A percentile compares a stretch with the other conserved stretches of the same genome.
Conservation (phyloP, 805 yeast species). For the Kodamaea lidongshanica region DNA sequence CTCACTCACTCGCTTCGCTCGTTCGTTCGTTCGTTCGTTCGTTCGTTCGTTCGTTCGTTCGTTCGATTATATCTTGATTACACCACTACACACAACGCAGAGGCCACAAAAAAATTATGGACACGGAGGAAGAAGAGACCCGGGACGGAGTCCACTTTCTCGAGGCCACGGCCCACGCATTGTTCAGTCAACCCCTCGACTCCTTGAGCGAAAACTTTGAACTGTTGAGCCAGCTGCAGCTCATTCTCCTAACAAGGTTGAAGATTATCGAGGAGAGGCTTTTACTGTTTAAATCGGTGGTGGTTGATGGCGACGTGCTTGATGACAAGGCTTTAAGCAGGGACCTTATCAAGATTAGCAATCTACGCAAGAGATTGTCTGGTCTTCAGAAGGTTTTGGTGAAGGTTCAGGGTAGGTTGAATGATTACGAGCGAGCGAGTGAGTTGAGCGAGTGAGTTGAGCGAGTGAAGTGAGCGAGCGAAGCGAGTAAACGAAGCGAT, state of each 20-base stretch:
- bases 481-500: too few species aligned
- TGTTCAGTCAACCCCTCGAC: slow-evolving; percentile 51
- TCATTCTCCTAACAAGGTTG: slow-evolving; percentile 45
- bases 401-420: slow-evolving; percentile 30
- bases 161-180: slow-evolving; percentile 52
- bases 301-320: slow-evolving; percentile 13
- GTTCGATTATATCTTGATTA: too few species aligned
- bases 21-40: too few species aligned
- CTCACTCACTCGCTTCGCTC: too few species aligned
- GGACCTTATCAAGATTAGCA: slow-evolving; percentile 18
- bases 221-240: slow-evolving; percentile 51
- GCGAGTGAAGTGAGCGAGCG: too few species aligned
- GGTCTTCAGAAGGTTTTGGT: slow-evolving; percentile 24
- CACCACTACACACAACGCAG: too few species aligned
- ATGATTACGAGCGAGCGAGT: neutral
- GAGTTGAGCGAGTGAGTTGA: neutral
- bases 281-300: slow-evolving; percentile 16
- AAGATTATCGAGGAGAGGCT: slow-evolving; percentile 36
- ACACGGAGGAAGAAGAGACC: too few species aligned
- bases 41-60: too few species aligned
- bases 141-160: slow-evolving; percentile 56
- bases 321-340: slow-evolving; percentile 17
- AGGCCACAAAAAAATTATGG: too few species aligned
- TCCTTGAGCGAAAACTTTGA: slow-evolving; percentile 44
- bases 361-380: slow-evolving; percentile 28